phyloP scores from a whole-genome alignment of 768 basidiomycete species.

The Lepiota brunneoincarnata region DNA sequence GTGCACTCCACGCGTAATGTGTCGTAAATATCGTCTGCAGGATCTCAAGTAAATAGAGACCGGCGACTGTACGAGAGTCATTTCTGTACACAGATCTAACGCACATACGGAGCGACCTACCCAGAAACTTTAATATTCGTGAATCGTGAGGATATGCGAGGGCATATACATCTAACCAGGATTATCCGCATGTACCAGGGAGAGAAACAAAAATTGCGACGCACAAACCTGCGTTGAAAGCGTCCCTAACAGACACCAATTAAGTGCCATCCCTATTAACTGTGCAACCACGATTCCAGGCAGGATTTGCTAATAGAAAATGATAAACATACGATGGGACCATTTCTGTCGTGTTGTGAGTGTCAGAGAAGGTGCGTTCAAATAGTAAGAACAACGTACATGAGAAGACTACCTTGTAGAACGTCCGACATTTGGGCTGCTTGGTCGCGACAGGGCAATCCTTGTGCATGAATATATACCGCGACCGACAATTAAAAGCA shows the following conservation, averaged over 20 bases:
- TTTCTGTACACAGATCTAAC: neutral
- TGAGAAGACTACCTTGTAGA: too few species aligned
- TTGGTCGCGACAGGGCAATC: too few species aligned
- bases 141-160: constrained; percentile 4
- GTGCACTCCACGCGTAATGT: constrained; percentile 10
- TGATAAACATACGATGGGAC: constrained; percentile 3
- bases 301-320: too few species aligned
- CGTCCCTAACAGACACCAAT: constrained; percentile 8
- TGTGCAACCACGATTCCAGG: neutral
- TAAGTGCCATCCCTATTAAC: constrained; percentile 4
- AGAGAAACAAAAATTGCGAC: neutral
- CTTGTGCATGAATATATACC: too few species aligned
- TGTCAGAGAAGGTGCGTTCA: too few species aligned
- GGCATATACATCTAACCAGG: neutral
- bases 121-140: neutral
- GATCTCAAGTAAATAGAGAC: constrained; percentile 1
- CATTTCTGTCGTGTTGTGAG: neutral
- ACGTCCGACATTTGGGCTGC: too few species aligned
- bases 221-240: constrained; percentile 3
- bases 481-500: too few species aligned
- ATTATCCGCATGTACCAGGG: neutral
- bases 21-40: constrained; percentile 11
- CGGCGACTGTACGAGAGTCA: neutral
- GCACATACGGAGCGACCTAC: neutral
- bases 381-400: too few species aligned